Conservation (phyloP, 2,329 filamentous ascomycete genomes). For the Pochonia chlamydosporia region DNA sequence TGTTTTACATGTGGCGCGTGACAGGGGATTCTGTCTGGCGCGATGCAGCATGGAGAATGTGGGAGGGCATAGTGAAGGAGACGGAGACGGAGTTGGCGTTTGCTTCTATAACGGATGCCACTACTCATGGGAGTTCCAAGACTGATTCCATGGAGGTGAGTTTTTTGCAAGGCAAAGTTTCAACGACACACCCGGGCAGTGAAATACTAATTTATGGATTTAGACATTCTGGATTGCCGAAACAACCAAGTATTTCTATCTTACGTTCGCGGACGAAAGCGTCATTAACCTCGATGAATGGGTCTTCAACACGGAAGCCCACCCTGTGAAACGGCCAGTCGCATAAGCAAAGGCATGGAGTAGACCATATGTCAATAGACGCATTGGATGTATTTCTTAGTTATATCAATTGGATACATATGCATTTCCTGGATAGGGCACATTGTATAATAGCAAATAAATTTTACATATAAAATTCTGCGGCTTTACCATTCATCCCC, state of each 20-base stretch:
- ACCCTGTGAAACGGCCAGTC: slow-evolving; percentile 36
- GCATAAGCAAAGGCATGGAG: slow-evolving; percentile 8
- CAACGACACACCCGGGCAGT: no score
- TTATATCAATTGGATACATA: no score
- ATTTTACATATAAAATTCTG: no score
- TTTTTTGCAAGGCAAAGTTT: slow-evolving; percentile 13
- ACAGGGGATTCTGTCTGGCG: slow-evolving; percentile 39
- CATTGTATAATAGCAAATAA: no score
- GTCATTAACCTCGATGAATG: slow-evolving; percentile 64
- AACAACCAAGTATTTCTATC: slow-evolving; percentile 73
- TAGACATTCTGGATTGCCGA: slow-evolving; percentile 67
- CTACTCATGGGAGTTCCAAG: slow-evolving; percentile 22
- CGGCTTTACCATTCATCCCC: no score
- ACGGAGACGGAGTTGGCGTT: slow-evolving; percentile 39
- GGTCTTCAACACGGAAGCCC: slow-evolving; percentile 57
- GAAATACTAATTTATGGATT: background rate
- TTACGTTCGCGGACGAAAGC: slow-evolving; percentile 61
- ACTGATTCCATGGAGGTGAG: slow-evolving; percentile 58
- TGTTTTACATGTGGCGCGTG: slow-evolving; percentile 46
- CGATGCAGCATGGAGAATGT: slow-evolving; percentile 44
- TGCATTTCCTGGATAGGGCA: no score
- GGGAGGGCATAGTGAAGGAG: slow-evolving; percentile 33
- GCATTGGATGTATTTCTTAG: background rate
- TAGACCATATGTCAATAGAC: background rate
- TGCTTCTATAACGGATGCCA: slow-evolving; percentile 34